phyloP scores from a whole-genome alignment of 2,329 filamentous ascomycete genomes.

The Aspergillus sp. region DNA sequence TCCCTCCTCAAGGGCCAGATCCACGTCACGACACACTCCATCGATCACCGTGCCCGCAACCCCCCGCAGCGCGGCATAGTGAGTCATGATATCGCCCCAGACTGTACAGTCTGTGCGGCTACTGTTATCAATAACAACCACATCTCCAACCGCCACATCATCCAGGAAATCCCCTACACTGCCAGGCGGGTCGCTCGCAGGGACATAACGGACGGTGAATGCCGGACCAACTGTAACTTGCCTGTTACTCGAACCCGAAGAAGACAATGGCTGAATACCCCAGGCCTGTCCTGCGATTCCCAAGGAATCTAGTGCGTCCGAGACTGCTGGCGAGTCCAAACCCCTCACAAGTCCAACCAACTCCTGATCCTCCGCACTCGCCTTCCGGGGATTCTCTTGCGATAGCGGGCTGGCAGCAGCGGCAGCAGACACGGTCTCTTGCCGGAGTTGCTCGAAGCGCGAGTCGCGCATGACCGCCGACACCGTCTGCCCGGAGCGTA shows the following conservation, averaged over 20 bases:
- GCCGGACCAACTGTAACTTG: conserved; percentile 33
- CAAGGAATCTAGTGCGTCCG: conserved; percentile 26
- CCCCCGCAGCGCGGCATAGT: conserved; percentile 34
- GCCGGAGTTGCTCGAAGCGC: conserved; percentile 16
- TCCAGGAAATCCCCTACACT: conserved; percentile 39
- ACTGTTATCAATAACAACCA: conserved; percentile 38
- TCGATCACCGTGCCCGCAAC: conserved; percentile 38
- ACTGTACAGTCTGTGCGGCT: conserved; percentile 40
- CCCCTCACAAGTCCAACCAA: conserved; percentile 19
- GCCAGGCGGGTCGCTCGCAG: conserved; percentile 22
- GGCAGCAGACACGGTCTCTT: background rate
- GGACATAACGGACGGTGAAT: conserved; percentile 36
- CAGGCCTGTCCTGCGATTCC: conserved; percentile 23
- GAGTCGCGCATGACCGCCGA: conserved; percentile 25
- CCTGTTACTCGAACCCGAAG: conserved; percentile 25
- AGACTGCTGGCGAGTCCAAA: conserved; percentile 22
- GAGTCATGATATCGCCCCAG: conserved; percentile 42
- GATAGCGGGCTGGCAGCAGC: background rate
- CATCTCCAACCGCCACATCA: conserved; percentile 33
- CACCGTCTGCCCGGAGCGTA: conserved; percentile 19
- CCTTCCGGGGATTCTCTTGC: conserved; percentile 9
- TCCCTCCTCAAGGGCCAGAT: conserved; percentile 29
- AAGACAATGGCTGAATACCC: conserved; percentile 21
- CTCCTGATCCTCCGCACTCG: conserved; percentile 19
- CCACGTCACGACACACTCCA: conserved; percentile 37